These are phyloP conservation scores for Pseudopithomyces maydicus DNA, from an alignment of 2,329 filamentous ascomycete genomes.

Conservation along the genomic window DNA sequence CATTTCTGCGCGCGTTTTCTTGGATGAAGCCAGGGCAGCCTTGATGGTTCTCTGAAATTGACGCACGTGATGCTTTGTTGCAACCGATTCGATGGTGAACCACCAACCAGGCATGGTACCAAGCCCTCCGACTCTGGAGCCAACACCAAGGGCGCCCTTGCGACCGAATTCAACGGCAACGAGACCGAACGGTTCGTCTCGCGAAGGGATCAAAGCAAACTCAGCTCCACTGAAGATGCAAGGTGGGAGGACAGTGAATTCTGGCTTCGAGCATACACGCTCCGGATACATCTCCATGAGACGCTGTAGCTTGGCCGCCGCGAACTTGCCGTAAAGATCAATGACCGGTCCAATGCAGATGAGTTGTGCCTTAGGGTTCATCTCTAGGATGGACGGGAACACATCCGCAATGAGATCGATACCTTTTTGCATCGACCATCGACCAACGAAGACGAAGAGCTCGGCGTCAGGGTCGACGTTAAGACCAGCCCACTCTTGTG, in stretches of 20 bases:
- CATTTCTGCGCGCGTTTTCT: constrained; percentile 64
- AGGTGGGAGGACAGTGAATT: constrained; percentile 69
- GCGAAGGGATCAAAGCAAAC: constrained; percentile 70
- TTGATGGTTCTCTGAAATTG: constrained; percentile 70
- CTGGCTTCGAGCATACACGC: constrained; percentile 69
- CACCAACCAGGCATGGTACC: constrained; percentile 74
- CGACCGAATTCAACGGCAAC: constrained; percentile 72
- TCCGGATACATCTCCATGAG: constrained; percentile 70
- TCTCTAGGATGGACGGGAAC: constrained; percentile 66
- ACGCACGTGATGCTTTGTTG: constrained; percentile 65
- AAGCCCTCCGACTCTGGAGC: constrained; percentile 68
- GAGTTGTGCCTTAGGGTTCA: constrained; percentile 64
- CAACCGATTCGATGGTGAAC: constrained; percentile 70
- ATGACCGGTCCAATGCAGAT: constrained; percentile 69
- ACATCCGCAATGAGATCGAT: constrained; percentile 72
- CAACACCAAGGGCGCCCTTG: constrained; percentile 70
- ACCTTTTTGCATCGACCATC: constrained; percentile 73
- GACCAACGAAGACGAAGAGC: constrained; percentile 70
- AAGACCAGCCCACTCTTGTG: constrained; percentile 70
- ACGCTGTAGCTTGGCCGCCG: constrained; percentile 66
- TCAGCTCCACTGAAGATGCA: constrained; percentile 72
- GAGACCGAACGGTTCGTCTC: constrained; percentile 71
- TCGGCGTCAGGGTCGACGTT: constrained; percentile 65
- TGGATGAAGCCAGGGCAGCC: constrained; percentile 63
- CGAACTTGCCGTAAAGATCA: constrained; percentile 71